Evolutionary conservation across 2,329 filamentous ascomycete species (phyloP).

Genomic region (Phaeosphaeriaceae sp.): DNA sequence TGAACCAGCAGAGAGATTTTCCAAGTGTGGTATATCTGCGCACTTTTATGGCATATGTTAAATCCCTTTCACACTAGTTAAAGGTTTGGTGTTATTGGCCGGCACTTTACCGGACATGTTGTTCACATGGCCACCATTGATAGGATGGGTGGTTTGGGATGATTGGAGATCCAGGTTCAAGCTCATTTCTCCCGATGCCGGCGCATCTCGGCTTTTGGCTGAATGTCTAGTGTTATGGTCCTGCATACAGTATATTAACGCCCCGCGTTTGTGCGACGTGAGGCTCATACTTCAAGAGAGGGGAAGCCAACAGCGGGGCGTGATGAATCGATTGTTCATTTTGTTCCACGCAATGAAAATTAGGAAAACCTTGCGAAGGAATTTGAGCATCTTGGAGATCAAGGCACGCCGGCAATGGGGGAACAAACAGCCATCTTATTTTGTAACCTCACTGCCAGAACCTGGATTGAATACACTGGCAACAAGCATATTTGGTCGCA

Average conservation of each 20-base stretch:
- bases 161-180: neutral
- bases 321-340: neutral
- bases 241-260: slow-evolving; percentile 16
- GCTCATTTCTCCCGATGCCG: neutral
- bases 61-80: too few species aligned
- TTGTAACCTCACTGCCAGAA: too few species aligned
- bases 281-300: neutral
- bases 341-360: too few species aligned
- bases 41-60: neutral
- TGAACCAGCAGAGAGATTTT: slow-evolving; percentile 2
- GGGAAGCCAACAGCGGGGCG: slow-evolving; percentile 7
- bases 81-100: too few species aligned
- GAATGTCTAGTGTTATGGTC: slow-evolving; percentile 9
- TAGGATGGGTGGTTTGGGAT: neutral
- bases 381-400: neutral
- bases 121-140: neutral
- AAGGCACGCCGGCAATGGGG: too few species aligned
- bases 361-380: neutral
- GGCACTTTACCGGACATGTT: neutral
- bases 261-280: slow-evolving; percentile 8
- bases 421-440: too few species aligned
- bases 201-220: neutral
- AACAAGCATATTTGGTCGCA: too few species aligned
- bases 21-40: neutral
- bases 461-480: too few species aligned